Evolutionary conservation across 257 asterid species (phyloP).

Genomic region (Lycium barbarum): DNA sequence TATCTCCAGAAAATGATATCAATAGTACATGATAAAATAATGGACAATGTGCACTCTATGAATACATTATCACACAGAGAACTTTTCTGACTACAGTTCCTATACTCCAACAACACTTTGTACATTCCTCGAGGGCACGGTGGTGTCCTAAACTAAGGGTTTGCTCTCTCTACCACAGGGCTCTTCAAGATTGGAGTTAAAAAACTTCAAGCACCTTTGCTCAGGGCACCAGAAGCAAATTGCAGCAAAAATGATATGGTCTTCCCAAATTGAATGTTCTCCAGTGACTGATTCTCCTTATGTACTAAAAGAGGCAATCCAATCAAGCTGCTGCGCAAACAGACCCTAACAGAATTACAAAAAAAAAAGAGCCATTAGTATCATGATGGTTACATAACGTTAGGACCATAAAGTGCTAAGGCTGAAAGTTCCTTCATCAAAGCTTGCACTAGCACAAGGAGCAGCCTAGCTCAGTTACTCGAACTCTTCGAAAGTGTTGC

Average conservation of each 20-base stretch:
- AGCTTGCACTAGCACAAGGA: background rate
- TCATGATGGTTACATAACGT: background rate
- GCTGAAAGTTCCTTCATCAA: background rate
- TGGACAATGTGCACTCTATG: constrained; percentile 18
- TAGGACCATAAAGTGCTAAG: background rate
- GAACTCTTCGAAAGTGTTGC: no score
- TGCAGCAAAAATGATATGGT: constrained; percentile 1
- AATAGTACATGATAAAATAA: background rate
- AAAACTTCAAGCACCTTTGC: background rate
- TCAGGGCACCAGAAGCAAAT: background rate
- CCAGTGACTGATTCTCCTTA: background rate
- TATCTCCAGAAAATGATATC: background rate
- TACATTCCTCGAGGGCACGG: background rate
- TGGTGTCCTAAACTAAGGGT: background rate
- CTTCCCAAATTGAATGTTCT: background rate
- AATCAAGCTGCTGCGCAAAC: constrained; percentile 41
- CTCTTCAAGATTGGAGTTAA: background rate
- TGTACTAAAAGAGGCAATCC: background rate
- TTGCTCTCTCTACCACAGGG: background rate
- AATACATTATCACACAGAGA: background rate
- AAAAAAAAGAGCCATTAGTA: background rate
- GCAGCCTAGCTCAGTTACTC: no score
- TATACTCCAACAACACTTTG: background rate
- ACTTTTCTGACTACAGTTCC: background rate
- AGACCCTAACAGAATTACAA: constrained; percentile 32